Conservation (phyloP, 441 rosid species). For the Daphne laureola region DNA sequence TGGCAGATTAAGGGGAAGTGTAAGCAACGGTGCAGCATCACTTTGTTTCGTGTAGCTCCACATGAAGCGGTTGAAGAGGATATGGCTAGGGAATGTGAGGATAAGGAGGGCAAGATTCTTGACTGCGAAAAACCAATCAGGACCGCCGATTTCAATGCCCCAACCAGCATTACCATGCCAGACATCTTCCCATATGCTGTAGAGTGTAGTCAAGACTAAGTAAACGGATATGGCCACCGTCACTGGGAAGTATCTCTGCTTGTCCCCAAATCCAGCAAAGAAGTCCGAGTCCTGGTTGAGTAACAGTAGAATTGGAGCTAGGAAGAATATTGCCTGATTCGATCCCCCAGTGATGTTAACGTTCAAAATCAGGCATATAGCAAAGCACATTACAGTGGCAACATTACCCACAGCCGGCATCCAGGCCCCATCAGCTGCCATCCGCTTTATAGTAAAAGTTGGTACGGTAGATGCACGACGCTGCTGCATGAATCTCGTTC, state of each 20-base stretch:
- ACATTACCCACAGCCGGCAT: conserved; percentile 97
- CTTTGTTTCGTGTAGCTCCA: conserved; percentile 78
- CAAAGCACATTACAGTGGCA: conserved; percentile 91
- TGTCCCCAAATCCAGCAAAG: conserved; percentile 93
- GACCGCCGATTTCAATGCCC: conserved; percentile 90
- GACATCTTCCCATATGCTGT: conserved; percentile 75
- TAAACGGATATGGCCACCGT: conserved; percentile 64
- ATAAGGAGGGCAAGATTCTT: conserved; percentile 82
- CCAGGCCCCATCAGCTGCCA: conserved; percentile 97
- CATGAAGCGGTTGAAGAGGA: conserved; percentile 80
- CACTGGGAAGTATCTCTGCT: conserved; percentile 97
- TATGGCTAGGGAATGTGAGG: conserved; percentile 91
- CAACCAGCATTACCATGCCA: conserved; percentile 92
- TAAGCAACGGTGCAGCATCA: conserved; percentile 56
- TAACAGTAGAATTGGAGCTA: conserved; percentile 89
- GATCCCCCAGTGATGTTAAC: conserved; percentile 88
- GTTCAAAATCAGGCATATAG: conserved; percentile 87
- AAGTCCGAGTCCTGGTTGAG: conserved; percentile 97
- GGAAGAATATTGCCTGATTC: conserved; percentile 87
- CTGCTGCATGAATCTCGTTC: conserved; percentile 95
- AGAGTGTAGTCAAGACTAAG: conserved; percentile 59
- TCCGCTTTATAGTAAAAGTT: conserved; percentile 77
- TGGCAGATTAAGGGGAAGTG: conserved; percentile 87
- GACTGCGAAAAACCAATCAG: conserved; percentile 88
- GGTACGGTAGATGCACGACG: conserved; percentile 68